Percentiles rank a stretch among this genome's conserved stretches.
phyloP scores from a whole-genome alignment of 2,329 filamentous ascomycete species.

The Fusarium sp. region DNA sequence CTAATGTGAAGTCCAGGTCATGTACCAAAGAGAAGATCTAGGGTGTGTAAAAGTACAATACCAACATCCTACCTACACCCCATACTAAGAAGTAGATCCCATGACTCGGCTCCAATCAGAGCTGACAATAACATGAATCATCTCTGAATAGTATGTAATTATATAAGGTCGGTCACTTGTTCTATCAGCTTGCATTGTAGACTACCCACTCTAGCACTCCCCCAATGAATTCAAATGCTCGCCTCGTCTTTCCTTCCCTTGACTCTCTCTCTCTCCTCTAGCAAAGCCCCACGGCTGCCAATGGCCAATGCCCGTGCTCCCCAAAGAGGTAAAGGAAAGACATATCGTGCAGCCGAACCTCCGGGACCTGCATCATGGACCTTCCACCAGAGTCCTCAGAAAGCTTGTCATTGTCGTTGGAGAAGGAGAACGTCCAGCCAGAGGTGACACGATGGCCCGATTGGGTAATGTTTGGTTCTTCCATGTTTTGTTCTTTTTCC shows the following conservation, averaged over 20 bases:
- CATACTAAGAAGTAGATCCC: conserved; percentile 31
- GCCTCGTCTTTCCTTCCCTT: neutral
- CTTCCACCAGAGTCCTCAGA: conserved; percentile 39
- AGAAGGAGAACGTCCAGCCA: conserved; percentile 38
- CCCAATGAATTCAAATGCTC: conserved; percentile 19
- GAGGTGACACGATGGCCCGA: conserved; percentile 45
- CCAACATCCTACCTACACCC: conserved; percentile 6
- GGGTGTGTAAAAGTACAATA: conserved; percentile 5
- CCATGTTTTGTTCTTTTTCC: conserved; percentile 15
- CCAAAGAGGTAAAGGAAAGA: conserved; percentile 52
- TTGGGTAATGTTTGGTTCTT: conserved; percentile 46
- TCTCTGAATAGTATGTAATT: conserved; percentile 33
- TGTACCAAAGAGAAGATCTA: neutral
- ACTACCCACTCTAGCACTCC: neutral
- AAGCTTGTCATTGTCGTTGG: conserved; percentile 44
- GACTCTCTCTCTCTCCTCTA: too few relatives aligned
- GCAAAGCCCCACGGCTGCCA: conserved; percentile 28
- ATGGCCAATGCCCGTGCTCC: conserved; percentile 40
- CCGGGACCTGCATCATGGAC: conserved; percentile 46
- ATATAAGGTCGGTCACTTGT: conserved; percentile 7
- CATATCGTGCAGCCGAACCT: conserved; percentile 51
- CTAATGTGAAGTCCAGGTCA: neutral
- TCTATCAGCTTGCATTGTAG: too few relatives aligned
- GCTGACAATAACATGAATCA: conserved; percentile 21
- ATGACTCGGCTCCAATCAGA: conserved; percentile 42